Base-by-base conservation (phyloP, 2,329 filamentous ascomycete genomes). In the Venturia nashicola region DNA sequence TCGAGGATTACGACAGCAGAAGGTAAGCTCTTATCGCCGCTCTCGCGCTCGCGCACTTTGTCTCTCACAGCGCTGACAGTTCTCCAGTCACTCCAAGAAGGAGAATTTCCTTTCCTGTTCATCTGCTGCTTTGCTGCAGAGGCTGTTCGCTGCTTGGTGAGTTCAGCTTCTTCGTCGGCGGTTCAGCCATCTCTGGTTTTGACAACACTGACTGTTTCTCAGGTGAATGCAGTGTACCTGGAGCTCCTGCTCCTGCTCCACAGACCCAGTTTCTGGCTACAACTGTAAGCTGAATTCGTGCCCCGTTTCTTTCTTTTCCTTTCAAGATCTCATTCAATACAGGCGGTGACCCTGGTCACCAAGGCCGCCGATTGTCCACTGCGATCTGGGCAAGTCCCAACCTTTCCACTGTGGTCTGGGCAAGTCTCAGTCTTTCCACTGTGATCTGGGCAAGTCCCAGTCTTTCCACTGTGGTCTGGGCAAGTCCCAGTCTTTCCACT, bases 351-450 rank as follows among this genome's bases (percentile, higher is more conserved):
- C 71, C 75, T 65, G 74, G 75, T 65, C 79, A 81, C 71, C 71
- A 76, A 78, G 68, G 77, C 79, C 69, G 76, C 77, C 65, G 79
- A 80, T 68, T 81, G 79, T 73, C 79, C 78, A 57, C 76, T 73
- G 27, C 4, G 27, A 27, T 27, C 27, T 27, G 48, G 12, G 48
- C 48, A 54, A 54, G 27, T 54, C 48, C 6, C 48, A 34, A 4
- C 23, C 48, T 5, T 54, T 34, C 23, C 27, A 34, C 76, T 73
- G 27, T 27, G 27, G 4, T 27, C 27, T 27, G 48, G 12, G 48
- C 48, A 54, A 54, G 27, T 54, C 48, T 16, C n/a, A n/a, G n/a
- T n/a, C n/a, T n/a, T n/a, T 73, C 79, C 78, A 57, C 76, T 73
- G 27, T 27, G 27, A 27, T 27, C 27, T 27, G 48, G 12, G 48